Percentiles rank a stretch among this genome's conserved stretches.
Evolutionary conservation across 2,329 filamentous ascomycete species (phyloP).

Genomic region (Penicillium sp.): DNA sequence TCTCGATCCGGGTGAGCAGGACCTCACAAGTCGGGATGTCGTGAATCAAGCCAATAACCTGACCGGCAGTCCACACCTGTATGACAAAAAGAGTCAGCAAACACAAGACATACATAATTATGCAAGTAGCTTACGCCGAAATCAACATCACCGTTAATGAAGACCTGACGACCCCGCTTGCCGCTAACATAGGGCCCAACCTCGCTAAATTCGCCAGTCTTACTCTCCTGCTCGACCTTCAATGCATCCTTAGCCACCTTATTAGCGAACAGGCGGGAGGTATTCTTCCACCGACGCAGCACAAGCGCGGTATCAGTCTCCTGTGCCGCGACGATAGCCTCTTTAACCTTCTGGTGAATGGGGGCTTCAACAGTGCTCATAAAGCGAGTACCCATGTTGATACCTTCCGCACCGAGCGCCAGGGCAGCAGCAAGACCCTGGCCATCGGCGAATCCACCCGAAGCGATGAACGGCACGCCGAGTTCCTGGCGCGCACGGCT

Average conservation of each 20-base stretch:
- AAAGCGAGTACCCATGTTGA: constrained; percentile 99
- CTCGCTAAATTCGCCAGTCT: constrained; percentile 82
- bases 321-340: constrained; percentile 80
- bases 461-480: constrained; percentile 87
- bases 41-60: constrained; percentile 86
- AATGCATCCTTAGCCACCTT: constrained; percentile 78
- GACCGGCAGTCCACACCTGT: constrained; percentile 93
- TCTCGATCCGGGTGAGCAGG: constrained; percentile 70
- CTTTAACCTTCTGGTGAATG: constrained; percentile 90
- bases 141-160: constrained; percentile 85
- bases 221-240: constrained; percentile 78
- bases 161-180: constrained; percentile 86
- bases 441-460: constrained; percentile 92
- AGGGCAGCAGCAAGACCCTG: constrained; percentile 89
- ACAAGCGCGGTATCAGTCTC: constrained; percentile 91
- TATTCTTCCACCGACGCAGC: constrained; percentile 89
- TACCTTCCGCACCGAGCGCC: constrained; percentile 82
- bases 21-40: constrained; percentile 74
- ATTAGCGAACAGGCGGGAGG: constrained; percentile 82
- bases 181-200: constrained; percentile 85
- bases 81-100: constrained; percentile 10
- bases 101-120: background rate
- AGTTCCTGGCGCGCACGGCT: constrained; percentile 80
- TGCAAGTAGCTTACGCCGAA: constrained; percentile 67
- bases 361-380: constrained; percentile 95